Percentiles rank a stretch among this genome's conserved stretches.
Conservation (phyloP, 148 eudicot genomes). For the Nepenthes mirabilis region DNA sequence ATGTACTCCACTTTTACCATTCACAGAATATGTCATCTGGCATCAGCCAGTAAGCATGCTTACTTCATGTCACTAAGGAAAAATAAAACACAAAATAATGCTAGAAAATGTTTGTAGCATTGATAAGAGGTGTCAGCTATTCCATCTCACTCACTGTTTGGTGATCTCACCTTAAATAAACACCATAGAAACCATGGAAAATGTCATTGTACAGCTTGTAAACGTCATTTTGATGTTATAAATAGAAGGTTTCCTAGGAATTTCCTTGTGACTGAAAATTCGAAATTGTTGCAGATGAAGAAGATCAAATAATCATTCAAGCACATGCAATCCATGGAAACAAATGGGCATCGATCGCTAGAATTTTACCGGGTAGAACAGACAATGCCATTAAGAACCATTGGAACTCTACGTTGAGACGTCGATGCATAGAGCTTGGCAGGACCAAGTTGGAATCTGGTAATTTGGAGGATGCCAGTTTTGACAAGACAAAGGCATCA, state of each 20-base stretch:
- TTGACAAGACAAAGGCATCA: slow-evolving; percentile 36
- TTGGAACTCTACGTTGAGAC: slow-evolving; percentile 64
- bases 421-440: slow-evolving; percentile 16
- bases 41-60: no score
- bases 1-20: no score
- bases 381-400: slow-evolving; percentile 67
- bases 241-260: background rate
- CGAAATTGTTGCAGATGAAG: slow-evolving; percentile 38
- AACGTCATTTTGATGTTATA: background rate
- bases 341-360: slow-evolving; percentile 68
- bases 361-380: slow-evolving; percentile 58
- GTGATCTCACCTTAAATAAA: no score
- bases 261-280: slow-evolving; percentile 1
- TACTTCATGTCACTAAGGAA: no score
- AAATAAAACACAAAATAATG: no score
- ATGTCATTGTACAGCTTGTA: background rate
- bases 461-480: slow-evolving; percentile 13
- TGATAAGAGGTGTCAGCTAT: no score
- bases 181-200: no score
- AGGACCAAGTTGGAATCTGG: slow-evolving; percentile 13
- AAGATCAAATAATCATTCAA: slow-evolving; percentile 39
- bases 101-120: no score
- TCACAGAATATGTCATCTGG: no score
- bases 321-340: slow-evolving; percentile 58
- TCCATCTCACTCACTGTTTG: no score